Conservation (phyloP, 805 yeast genomes). For the Candida tammaniensis region DNA sequence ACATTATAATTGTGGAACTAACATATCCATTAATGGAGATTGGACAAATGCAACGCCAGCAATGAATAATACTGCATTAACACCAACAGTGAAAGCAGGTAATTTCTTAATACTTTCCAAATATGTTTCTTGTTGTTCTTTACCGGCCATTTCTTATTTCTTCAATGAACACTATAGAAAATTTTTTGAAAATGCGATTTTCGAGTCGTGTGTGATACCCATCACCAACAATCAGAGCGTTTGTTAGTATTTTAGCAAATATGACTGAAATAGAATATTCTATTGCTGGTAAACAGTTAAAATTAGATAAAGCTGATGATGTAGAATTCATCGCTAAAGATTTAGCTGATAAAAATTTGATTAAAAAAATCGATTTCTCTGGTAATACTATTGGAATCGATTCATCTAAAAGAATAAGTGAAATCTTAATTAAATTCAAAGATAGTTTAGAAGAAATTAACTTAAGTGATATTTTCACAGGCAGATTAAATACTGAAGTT, state of each 20-base stretch:
- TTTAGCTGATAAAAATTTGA: slow-evolving; percentile 46
- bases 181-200: slow-evolving; percentile 2
- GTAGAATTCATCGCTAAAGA: slow-evolving; percentile 67
- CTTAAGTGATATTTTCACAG: slow-evolving; percentile 91
- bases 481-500: slow-evolving; percentile 91
- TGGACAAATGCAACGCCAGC: slow-evolving; percentile 75
- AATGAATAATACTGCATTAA: slow-evolving; percentile 63
- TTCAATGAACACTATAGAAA: slow-evolving; percentile 2
- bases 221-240: background rate
- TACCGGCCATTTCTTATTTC: slow-evolving; percentile 13
- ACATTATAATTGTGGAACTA: slow-evolving; percentile 65
- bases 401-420: slow-evolving; percentile 72
- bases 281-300: slow-evolving; percentile 70
- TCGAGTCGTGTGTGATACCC: background rate
- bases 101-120: slow-evolving; percentile 55
- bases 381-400: slow-evolving; percentile 96
- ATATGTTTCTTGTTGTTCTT: slow-evolving; percentile 27
- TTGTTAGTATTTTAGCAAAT: too few relatives aligned
- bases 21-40: slow-evolving; percentile 76
- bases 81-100: slow-evolving; percentile 63
- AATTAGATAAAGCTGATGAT: slow-evolving; percentile 70
- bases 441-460: slow-evolving; percentile 63
- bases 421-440: slow-evolving; percentile 39
- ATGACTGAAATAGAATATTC: slow-evolving; percentile 38
- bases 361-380: slow-evolving; percentile 68